Evolutionary conservation across 257 asterid genomes (phyloP).

Genomic region (Lithospermum erythrorhizon): DNA sequence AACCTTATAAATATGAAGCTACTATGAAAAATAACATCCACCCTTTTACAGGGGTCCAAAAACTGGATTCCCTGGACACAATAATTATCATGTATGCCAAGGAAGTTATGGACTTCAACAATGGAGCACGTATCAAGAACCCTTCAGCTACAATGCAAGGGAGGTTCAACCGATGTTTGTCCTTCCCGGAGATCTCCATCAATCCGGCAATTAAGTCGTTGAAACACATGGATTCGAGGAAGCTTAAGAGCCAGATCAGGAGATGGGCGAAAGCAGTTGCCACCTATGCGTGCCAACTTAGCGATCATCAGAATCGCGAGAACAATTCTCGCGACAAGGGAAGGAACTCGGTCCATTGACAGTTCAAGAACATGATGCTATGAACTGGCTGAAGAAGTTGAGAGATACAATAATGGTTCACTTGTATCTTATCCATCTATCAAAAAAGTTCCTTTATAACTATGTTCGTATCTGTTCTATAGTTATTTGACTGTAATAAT

Average conservation of each 20-base stretch:
- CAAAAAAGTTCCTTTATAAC: too few relatives aligned
- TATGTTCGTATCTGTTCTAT: too few relatives aligned
- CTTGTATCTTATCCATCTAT: too few relatives aligned
- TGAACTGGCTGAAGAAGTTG: too few relatives aligned
- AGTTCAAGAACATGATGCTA: too few relatives aligned
- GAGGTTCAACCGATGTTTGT: constrained; percentile 27
- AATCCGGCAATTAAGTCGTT: constrained; percentile 59
- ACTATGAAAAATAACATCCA: neutral
- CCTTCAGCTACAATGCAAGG: constrained; percentile 16
- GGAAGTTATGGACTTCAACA: constrained; percentile 12
- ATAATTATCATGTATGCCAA: neutral
- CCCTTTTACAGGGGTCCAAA: neutral
- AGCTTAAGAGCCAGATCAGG: constrained; percentile 60
- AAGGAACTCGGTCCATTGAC: too few relatives aligned
- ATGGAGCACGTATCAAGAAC: neutral
- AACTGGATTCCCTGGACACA: neutral
- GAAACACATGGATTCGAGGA: constrained; percentile 61
- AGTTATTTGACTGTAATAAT: too few relatives aligned
- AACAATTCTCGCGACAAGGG: too few relatives aligned
- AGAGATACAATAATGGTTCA: too few relatives aligned
- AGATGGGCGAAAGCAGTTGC: constrained; percentile 81
- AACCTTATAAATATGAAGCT: neutral
- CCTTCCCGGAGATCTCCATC: constrained; percentile 48
- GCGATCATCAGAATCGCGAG: constrained; percentile 15
- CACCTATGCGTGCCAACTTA: constrained; percentile 60